Percentiles rank a stretch among this genome's conserved stretches.
Conservation (phyloP, 495 filamentous ascomycete genomes). For the Daldinia childiae region DNA sequence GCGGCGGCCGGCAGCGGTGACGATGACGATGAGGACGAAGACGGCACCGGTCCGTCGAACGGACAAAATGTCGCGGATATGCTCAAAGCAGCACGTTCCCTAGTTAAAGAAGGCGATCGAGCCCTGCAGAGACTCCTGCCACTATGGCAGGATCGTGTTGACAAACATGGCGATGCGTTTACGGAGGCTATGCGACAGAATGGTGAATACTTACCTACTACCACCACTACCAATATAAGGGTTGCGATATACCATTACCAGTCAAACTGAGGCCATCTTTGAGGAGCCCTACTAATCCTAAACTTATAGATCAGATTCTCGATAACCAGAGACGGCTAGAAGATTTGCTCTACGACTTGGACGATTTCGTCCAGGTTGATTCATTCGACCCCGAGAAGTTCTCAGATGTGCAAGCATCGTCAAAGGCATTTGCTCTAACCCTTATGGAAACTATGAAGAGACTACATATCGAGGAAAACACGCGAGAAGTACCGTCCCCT, state of each 20-base stretch:
- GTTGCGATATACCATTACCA: neutral
- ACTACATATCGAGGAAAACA: constrained; percentile 38
- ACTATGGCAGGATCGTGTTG: constrained; percentile 48
- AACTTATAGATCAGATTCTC: constrained; percentile 43
- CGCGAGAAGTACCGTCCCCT: constrained; percentile 9
- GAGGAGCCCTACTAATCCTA: constrained; percentile 9
- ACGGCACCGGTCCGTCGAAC: constrained; percentile 13
- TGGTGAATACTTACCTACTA: constrained; percentile 37
- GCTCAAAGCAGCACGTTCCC: constrained; percentile 43
- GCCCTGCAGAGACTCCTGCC: constrained; percentile 47
- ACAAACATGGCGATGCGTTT: constrained; percentile 50
- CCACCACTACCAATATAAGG: neutral
- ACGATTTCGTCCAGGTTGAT: constrained; percentile 49
- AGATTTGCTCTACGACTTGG: constrained; percentile 53
- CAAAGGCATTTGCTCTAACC: constrained; percentile 51
- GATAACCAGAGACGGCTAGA: constrained; percentile 48
- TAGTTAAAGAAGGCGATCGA: constrained; percentile 50
- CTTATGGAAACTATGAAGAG: constrained; percentile 50
- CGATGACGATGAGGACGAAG: constrained; percentile 29
- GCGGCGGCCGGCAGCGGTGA: constrained; percentile 21
- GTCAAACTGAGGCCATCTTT: neutral
- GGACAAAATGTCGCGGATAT: constrained; percentile 32
- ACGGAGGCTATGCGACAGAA: constrained; percentile 49
- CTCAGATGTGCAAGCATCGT: constrained; percentile 46
- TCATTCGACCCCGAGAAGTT: constrained; percentile 47